Evolutionary conservation across 345 rosid genomes (phyloP).

Genomic region (Pistacia vera): DNA sequence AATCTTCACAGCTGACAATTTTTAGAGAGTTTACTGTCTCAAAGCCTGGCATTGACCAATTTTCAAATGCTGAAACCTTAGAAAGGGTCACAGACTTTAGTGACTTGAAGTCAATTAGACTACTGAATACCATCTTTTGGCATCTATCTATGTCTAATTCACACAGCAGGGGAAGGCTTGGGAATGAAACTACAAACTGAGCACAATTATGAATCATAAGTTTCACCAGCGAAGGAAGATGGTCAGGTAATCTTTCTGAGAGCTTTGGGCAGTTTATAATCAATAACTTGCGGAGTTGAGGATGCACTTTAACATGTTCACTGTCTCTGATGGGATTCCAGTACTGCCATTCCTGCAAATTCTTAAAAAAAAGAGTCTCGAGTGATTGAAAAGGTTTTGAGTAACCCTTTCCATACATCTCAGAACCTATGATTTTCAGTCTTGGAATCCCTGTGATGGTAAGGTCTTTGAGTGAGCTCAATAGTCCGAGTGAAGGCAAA

Average conservation of each 20-base stretch:
- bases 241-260: background rate
- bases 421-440: background rate
- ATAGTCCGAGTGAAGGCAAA: background rate
- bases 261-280: background rate
- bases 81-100: background rate
- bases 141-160: background rate
- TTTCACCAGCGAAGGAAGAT: too few relatives aligned
- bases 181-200: too few relatives aligned
- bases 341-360: background rate
- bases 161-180: background rate
- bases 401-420: background rate
- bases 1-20: too few relatives aligned
- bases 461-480: constrained; percentile 10
- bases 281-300: background rate
- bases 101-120: background rate
- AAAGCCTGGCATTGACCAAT: background rate
- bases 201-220: too few relatives aligned
- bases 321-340: background rate
- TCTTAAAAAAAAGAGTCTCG: constrained; percentile 7
- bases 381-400: background rate
- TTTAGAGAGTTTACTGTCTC: too few relatives aligned
- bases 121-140: background rate
- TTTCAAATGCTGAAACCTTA: background rate
- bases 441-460: background rate
- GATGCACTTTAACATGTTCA: background rate